These are phyloP conservation scores for Bertia moriformis DNA, from an alignment of 2,329 filamentous ascomycete genomes.

Conservation along the genomic window DNA sequence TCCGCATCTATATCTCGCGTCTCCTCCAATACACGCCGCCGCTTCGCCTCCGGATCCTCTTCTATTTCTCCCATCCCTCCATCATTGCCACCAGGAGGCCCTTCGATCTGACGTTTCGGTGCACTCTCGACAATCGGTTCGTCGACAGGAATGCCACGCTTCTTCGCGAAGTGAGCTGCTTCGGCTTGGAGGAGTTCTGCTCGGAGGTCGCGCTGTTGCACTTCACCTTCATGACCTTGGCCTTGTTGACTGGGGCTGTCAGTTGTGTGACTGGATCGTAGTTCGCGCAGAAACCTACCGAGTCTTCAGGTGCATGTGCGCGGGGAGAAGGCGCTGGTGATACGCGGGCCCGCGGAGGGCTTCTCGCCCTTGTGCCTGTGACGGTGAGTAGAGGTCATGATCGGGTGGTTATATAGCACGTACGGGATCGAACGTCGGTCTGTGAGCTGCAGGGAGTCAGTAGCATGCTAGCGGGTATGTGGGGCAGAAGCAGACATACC, in stretches of 20 bases:
- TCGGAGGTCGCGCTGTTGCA: constrained; percentile 61
- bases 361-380: constrained; percentile 79
- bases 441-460: constrained; percentile 39
- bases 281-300: constrained; percentile 29
- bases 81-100: constrained; percentile 23
- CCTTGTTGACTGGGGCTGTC: constrained; percentile 49
- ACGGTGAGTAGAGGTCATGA: constrained; percentile 9
- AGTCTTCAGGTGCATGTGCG: constrained; percentile 84
- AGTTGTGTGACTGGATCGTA: constrained; percentile 4
- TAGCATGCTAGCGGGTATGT: too few relatives aligned
- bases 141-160: constrained; percentile 43
- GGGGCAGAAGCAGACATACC: background rate
- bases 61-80: constrained; percentile 25
- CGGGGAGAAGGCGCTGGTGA: constrained; percentile 87
- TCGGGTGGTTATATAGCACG: constrained; percentile 8
- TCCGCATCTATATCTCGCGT: constrained; percentile 77
- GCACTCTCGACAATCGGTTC: constrained; percentile 19
- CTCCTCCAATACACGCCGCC: constrained; percentile 75
- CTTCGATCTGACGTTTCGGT: constrained; percentile 51
- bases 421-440: constrained; percentile 94
- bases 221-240: constrained; percentile 71
- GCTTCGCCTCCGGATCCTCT: constrained; percentile 67
- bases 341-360: constrained; percentile 84
- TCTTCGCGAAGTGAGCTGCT: constrained; percentile 74
- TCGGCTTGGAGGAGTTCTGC: constrained; percentile 83